Evolutionary conservation across 768 basidiomycete species (phyloP), one percentile per base, ranked within the genome.

Genomic region (Russula ochroleuca): DNA sequence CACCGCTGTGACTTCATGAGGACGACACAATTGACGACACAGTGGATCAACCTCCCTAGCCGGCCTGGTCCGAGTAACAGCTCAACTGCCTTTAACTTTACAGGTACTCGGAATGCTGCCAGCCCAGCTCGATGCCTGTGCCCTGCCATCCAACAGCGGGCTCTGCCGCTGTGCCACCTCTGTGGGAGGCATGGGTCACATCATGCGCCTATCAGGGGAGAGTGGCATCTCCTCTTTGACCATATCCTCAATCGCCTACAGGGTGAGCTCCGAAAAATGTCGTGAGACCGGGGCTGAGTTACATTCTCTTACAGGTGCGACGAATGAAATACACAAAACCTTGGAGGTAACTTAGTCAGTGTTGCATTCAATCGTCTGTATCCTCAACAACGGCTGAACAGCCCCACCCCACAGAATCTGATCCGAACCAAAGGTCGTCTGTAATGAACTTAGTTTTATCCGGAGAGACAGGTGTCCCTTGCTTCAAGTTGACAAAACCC

Each of bases 261-360:
- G 73, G 86, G 87, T 66, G 95, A 98, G 72, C 84, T 98, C n/a
- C 88, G 90, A 76, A 97, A 96, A 77, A 94, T n/a, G 92, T 70
- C 85, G 92, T 17, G 96, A 98, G 72, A 97, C 95, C 0, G 92
- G 92, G 15, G 80, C 86, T 0, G 95, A 98, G 71, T 78, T 99
- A 4, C 84, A 86, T 65, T 83, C 83, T 0, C 76, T 98, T 37
- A 87, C 83, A 15, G 82, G 82, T 14, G 81, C 90, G 5, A 92
- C 98, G 84, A 83, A 79, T 47, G 94, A 97, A n/a, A 91, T 98
- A 49, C 88, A 92, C 64, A 93, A 97, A 69, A 94, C 91, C 78
- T 99, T 6, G 89, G 90, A 38, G 96, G 96, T 2, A 81, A 84
- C 40, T 69, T 90, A 71, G 93, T 94, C 62, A 38, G 65, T 65